A percentile compares a stretch with the other conserved stretches of the same genome.
Conservation (phyloP, 768 basidiomycete genomes). For the Fomitopsis serialis region DNA sequence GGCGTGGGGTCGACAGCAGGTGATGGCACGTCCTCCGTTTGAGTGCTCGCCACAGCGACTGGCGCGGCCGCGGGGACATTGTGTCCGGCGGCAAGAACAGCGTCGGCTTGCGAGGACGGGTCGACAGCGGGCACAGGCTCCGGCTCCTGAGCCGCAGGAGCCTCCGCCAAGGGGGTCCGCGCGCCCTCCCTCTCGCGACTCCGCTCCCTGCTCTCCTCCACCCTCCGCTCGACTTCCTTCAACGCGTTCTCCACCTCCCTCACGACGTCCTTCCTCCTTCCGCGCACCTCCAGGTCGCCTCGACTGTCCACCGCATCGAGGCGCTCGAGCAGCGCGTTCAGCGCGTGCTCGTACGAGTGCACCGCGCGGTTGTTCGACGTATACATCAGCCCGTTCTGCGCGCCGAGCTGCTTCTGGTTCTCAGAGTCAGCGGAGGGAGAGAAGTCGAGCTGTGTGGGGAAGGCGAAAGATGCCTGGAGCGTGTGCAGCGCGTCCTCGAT, state of each 20-base stretch:
- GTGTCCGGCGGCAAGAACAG: neutral
- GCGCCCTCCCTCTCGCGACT: conserved; percentile 6
- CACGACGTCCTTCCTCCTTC: conserved; percentile 50
- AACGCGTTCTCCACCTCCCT: conserved; percentile 50
- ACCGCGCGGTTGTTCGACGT: conserved; percentile 54
- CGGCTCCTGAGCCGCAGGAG: neutral
- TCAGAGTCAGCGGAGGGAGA: no score
- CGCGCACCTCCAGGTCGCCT: conserved; percentile 50
- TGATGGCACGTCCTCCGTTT: no score
- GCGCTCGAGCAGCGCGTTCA: conserved; percentile 48
- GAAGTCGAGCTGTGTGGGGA: conserved; percentile 29
- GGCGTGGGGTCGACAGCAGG: no score
- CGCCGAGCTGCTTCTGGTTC: conserved; percentile 2
- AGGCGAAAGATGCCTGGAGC: conserved; percentile 33
- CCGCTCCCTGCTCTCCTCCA: conserved; percentile 37
- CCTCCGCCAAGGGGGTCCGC: neutral
- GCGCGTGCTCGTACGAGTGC: conserved; percentile 55
- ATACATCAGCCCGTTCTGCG: conserved; percentile 42
- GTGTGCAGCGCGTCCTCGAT: conserved; percentile 37
- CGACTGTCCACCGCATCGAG: conserved; percentile 59
- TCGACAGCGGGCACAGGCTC: neutral
- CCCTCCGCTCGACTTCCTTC: conserved; percentile 43
- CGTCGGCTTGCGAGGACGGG: neutral
- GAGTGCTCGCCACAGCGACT: no score
- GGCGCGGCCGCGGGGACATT: no score